A percentile compares a stretch with the other conserved stretches of the same genome.
Conservation (phyloP, 306 rosid species). For the Quercus agrifolia region DNA sequence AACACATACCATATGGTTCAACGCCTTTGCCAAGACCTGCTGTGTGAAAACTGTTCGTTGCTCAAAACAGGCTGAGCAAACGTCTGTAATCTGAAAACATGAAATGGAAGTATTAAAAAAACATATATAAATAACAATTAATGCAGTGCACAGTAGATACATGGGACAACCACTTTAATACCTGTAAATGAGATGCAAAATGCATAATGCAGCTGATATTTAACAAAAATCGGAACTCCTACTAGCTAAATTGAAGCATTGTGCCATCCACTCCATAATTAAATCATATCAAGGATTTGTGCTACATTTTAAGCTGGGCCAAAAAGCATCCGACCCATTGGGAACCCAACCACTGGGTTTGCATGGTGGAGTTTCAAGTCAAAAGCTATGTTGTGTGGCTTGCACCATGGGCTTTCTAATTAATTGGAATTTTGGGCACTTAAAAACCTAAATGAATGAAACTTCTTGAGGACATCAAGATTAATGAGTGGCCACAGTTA, state of each 20-base stretch:
- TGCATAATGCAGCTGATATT: slow-evolving; percentile 3
- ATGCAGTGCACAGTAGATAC: background rate
- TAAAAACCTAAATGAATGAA: background rate
- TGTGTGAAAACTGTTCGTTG: slow-evolving; percentile 97
- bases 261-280: background rate
- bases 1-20: slow-evolving; percentile 78
- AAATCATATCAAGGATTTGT: background rate
- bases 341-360: background rate
- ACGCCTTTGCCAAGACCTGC: slow-evolving; percentile 96
- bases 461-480: background rate
- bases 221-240: slow-evolving; percentile 4
- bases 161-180: background rate
- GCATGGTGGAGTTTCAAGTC: background rate
- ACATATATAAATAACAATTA: background rate
- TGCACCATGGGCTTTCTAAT: too few relatives aligned
- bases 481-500: background rate
- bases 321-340: background rate
- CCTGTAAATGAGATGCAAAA: background rate
- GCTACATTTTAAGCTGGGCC: background rate
- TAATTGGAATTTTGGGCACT: background rate
- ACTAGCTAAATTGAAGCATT: background rate
- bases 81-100: slow-evolving; percentile 82
- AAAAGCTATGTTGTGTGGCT: background rate
- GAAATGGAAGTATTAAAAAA: slow-evolving; percentile 28
- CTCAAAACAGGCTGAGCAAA: slow-evolving; percentile 98